These are phyloP conservation scores for Podaxis sp. DNA, from an alignment of 768 basidiomycete genomes.

Conservation along the genomic window DNA sequence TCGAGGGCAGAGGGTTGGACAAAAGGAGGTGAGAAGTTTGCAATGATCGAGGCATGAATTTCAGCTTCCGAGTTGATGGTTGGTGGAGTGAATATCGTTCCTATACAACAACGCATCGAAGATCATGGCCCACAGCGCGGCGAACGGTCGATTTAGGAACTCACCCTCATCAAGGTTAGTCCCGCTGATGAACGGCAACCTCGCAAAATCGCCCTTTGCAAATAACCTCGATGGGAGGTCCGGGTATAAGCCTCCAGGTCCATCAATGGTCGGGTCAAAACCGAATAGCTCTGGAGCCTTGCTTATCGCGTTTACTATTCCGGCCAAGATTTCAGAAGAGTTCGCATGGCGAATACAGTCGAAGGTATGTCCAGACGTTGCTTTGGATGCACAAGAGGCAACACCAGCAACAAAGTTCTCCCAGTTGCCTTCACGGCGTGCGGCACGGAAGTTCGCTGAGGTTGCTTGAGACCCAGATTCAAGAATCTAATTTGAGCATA, in stretches of 20 bases:
- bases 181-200: conserved; percentile 44
- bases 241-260: conserved; percentile 35
- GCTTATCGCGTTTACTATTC: conserved; percentile 16
- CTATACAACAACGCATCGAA: conserved; percentile 19
- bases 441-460: conserved; percentile 28
- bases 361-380: conserved; percentile 30
- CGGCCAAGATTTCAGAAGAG: conserved; percentile 23
- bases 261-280: conserved; percentile 41
- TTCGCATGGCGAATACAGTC: conserved; percentile 28
- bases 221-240: conserved; percentile 36
- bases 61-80: conserved; percentile 22
- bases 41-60: conserved; percentile 26
- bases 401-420: conserved; percentile 36
- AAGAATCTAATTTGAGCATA: conserved; percentile 30
- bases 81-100: conserved; percentile 32
- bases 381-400: conserved; percentile 28
- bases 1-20: conserved; percentile 20
- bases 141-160: background rate
- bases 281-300: conserved; percentile 20
- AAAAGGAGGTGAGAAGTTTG: conserved; percentile 27
- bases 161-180: conserved; percentile 47
- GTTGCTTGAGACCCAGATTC: conserved; percentile 38
- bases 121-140: background rate
- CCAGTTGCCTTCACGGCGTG: conserved; percentile 33
- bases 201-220: conserved; percentile 24